Evolutionary conservation across 2,329 filamentous ascomycete species (phyloP), one percentile per base, ranked within the genome.

Genomic region (Sclerotinia borealis): DNA sequence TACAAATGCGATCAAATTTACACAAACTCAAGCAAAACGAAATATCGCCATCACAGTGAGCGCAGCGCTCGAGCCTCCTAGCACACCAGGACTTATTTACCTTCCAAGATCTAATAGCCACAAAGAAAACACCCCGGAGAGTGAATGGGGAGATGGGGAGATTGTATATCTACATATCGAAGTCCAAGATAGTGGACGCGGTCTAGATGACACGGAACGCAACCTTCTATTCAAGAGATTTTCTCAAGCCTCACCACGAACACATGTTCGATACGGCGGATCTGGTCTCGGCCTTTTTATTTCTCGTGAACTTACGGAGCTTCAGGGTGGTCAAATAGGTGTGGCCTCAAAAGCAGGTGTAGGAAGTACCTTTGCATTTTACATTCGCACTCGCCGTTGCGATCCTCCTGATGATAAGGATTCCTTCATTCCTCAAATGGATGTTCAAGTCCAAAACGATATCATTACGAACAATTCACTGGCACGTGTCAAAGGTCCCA

Each of bases 1-100:
- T 10, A 91, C 89, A 9, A 93, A 93, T 70, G 89, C 90, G 0
- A 87, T 93, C 74, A 93, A 93, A 70, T 93, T 93, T 72, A 93
- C 91, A 1, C 85, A 85, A 41, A 80, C 80, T 0, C 84, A 87
- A 22, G 79, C 80, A 19, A 83, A 79, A 15, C 82, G 86, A 9
- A 83, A 84, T 48, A 81, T 85, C 39, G 76, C 76, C 1, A 77
- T 85, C 2, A 76, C 74, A 15, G 34, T 69, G 37, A 64, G 64
- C 59, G 65, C 67, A n/a, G 64, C 65, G 9, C 51, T 62, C 3
- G 63, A 64, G 31, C 50, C 59, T 17, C 66, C 43, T 65, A 37
- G 45, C 29, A 48, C 52, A 13, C 27, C 51, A 13, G 34, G 43
- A 31, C 52, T 63, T 25, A 15, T 56, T 11, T 62, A 62, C n/a